phyloP scores from a whole-genome alignment of 2,329 filamentous ascomycete genomes.

The Paraconiothyrium brasiliense region DNA sequence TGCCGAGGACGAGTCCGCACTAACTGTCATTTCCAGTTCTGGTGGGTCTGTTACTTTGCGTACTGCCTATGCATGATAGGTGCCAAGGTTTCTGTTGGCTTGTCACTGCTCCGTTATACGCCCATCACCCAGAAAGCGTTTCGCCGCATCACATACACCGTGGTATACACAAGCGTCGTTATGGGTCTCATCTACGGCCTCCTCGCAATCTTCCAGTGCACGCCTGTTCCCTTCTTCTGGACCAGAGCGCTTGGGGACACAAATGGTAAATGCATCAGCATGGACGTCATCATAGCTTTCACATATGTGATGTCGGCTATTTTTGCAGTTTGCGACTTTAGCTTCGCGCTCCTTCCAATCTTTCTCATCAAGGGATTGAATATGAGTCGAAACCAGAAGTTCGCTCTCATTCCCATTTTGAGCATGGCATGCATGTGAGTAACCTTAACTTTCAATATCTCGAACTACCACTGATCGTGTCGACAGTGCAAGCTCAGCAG shows the following conservation, averaged over 20 bases:
- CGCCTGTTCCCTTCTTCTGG: constrained; percentile 58
- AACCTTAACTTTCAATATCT: background rate
- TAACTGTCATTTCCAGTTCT: constrained; percentile 8
- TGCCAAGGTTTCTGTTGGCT: constrained; percentile 22
- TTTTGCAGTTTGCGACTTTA: constrained; percentile 22
- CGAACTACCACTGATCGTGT: background rate
- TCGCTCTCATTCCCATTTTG: constrained; percentile 18
- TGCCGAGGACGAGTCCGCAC: background rate
- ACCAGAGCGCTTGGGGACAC: constrained; percentile 37
- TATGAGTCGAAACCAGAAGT: constrained; percentile 51
- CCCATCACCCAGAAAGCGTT: constrained; percentile 47
- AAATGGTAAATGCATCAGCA: constrained; percentile 52
- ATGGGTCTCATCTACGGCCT: constrained; percentile 50
- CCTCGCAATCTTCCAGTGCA: constrained; percentile 58
- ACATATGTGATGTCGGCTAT: constrained; percentile 47
- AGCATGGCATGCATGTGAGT: constrained; percentile 23
- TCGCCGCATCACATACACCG: constrained; percentile 25
- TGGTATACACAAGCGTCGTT: constrained; percentile 34
- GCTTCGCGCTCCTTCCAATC: constrained; percentile 35
- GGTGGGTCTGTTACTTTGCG: constrained; percentile 20
- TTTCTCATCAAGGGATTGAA: constrained; percentile 62
- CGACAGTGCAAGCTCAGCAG: constrained; percentile 23
- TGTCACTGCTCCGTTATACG: constrained; percentile 21
- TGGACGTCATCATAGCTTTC: constrained; percentile 59
- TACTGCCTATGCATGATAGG: constrained; percentile 21